Percentiles rank a stretch among this genome's conserved stretches.
Conservation (phyloP, 257 asterid species). For the Solanum neorickii region DNA sequence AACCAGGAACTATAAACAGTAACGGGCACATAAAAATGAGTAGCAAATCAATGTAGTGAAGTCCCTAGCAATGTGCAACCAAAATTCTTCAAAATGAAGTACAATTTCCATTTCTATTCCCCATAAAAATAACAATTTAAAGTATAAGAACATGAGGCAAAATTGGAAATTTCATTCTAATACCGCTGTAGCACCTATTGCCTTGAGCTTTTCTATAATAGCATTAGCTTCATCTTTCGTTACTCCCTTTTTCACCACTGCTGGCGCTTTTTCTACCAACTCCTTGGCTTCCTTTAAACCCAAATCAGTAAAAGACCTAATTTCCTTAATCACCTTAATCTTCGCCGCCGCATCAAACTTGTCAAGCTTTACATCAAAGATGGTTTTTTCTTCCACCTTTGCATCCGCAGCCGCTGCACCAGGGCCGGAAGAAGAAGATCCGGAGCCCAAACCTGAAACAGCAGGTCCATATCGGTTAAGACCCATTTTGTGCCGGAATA, state of each 20-base stretch:
- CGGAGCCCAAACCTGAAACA: slow-evolving; percentile 15
- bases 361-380: slow-evolving; percentile 64
- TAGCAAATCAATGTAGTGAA: not conserved
- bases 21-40: not conserved
- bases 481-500: slow-evolving; percentile 61
- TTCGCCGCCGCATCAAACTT: slow-evolving; percentile 60
- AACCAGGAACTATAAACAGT: not conserved
- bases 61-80: not conserved
- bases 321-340: slow-evolving; percentile 82
- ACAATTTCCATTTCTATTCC: not conserved
- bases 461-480: slow-evolving; percentile 53
- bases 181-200: slow-evolving; percentile 62
- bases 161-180: slow-evolving; percentile 32
- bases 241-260: slow-evolving; percentile 64
- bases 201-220: slow-evolving; percentile 67
- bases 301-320: slow-evolving; percentile 65
- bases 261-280: slow-evolving; percentile 70
- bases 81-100: not conserved
- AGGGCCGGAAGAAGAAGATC: slow-evolving; percentile 23
- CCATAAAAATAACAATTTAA: not conserved
- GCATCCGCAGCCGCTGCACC: slow-evolving; percentile 32
- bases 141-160: not conserved
- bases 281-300: slow-evolving; percentile 89
- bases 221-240: slow-evolving; percentile 70
- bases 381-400: slow-evolving; percentile 46